Conservation (phyloP, 768 basidiomycete species). For the Fistulinella prunicolor region DNA sequence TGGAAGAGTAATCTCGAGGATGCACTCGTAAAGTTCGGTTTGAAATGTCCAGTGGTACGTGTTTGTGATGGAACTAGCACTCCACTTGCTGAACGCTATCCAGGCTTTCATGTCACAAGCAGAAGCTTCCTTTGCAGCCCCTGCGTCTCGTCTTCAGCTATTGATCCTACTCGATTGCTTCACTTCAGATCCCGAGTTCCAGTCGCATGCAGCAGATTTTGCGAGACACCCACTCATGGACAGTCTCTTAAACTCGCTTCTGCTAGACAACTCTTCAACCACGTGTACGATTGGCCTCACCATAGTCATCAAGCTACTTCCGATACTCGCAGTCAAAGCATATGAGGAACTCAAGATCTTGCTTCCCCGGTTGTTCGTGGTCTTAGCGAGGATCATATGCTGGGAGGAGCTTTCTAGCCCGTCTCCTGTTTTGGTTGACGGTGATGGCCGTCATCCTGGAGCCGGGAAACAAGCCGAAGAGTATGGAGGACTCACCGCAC, state of each 20-base stretch:
- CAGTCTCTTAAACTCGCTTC: conserved; percentile 62
- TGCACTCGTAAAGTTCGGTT: conserved; percentile 62
- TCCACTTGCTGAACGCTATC: conserved; percentile 6
- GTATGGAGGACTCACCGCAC: conserved; percentile 35
- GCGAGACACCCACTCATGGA: conserved; percentile 62
- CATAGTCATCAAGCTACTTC: conserved; percentile 68
- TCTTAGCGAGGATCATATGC: conserved; percentile 69
- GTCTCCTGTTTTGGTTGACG: conserved; percentile 37
- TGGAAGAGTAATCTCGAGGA: conserved; percentile 85
- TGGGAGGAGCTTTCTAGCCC: conserved; percentile 59
- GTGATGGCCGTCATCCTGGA: conserved; percentile 9
- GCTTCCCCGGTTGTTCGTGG: conserved; percentile 62
- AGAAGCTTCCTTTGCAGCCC: conserved; percentile 55
- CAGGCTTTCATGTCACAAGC: conserved; percentile 73
- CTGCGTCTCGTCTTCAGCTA: conserved; percentile 67
- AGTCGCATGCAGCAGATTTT: conserved; percentile 45
- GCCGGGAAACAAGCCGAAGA: conserved; percentile 16
- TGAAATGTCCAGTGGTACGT: conserved; percentile 63
- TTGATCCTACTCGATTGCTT: conserved; percentile 63
- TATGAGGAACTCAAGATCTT: conserved; percentile 51
- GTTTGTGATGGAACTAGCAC: conserved; percentile 7
- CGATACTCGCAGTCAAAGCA: conserved; percentile 66
- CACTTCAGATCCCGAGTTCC: conserved; percentile 54
- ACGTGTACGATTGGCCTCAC: conserved; percentile 62
- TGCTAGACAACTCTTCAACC: conserved; percentile 74